Evolutionary conservation across 345 rosid genomes (phyloP).

Genomic region (Rhizophora apiculata): DNA sequence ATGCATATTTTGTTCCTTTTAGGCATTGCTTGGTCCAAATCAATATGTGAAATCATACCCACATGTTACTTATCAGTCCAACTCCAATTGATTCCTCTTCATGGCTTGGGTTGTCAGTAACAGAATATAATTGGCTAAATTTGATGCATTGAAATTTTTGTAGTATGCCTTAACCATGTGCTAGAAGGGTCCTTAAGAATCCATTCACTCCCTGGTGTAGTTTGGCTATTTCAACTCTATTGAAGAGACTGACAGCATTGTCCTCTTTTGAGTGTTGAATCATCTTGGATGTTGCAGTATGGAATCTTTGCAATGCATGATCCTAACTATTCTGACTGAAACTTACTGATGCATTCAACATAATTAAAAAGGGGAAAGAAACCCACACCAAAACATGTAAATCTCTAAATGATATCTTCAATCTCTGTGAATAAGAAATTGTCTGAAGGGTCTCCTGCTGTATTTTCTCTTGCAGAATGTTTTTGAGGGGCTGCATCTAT

Average conservation of each 20-base stretch:
- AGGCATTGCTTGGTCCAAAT: background rate
- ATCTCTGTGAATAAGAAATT: background rate
- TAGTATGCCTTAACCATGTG: background rate
- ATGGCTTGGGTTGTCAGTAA: background rate
- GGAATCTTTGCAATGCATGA: too few relatives aligned
- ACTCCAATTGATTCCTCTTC: background rate
- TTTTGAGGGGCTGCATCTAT: constrained; percentile 65
- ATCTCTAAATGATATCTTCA: background rate
- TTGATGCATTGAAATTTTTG: background rate
- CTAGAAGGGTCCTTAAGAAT: background rate
- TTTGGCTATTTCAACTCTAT: too few relatives aligned
- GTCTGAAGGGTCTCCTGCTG: constrained; percentile 4
- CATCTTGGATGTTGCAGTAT: too few relatives aligned
- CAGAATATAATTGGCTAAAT: background rate
- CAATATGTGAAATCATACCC: background rate
- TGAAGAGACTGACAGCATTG: too few relatives aligned
- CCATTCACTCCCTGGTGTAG: background rate
- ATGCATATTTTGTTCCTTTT: background rate
- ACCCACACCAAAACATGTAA: too few relatives aligned
- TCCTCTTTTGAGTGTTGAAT: constrained; percentile 1
- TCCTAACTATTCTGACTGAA: too few relatives aligned
- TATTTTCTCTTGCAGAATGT: constrained; percentile 45
- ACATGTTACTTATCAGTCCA: too few relatives aligned
- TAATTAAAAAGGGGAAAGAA: too few relatives aligned
- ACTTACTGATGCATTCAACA: too few relatives aligned